phyloP scores from a whole-genome alignment of 2,329 filamentous ascomycete genomes.

The Xylariaceae sp. region DNA sequence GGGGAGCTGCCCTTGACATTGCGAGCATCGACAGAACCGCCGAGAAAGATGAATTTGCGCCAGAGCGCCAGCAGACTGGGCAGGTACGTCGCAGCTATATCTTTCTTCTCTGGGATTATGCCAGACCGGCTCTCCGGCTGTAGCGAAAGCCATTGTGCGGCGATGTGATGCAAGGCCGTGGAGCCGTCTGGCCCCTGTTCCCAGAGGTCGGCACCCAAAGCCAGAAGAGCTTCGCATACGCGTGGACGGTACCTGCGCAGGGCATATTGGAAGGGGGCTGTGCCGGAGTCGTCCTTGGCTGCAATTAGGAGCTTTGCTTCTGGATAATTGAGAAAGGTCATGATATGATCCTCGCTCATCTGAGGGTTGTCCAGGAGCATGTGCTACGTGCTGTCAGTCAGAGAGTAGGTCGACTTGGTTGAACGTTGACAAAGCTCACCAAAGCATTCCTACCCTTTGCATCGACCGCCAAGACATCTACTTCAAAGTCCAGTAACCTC shows the following conservation, averaged over 20 bases:
- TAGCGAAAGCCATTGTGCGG: conserved; percentile 9
- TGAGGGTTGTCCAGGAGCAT: conserved; percentile 15
- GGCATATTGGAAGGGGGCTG: conserved; percentile 8
- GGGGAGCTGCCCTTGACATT: conserved; percentile 4
- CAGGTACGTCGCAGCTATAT: not conserved
- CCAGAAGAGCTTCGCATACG: conserved; percentile 6
- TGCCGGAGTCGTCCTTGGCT: conserved; percentile 6
- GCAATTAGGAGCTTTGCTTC: conserved; percentile 6
- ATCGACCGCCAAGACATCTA: conserved; percentile 11
- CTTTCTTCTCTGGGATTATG: not conserved
- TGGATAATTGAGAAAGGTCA: conserved; percentile 13
- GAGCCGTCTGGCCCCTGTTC: conserved; percentile 13
- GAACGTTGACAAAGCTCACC: not conserved
- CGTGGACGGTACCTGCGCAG: conserved; percentile 8
- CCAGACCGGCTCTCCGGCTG: conserved; percentile 5
- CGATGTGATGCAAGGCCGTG: conserved; percentile 19
- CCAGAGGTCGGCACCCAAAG: conserved; percentile 10
- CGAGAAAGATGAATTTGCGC: conserved; percentile 10
- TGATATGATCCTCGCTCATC: conserved; percentile 12
- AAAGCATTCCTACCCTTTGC: conserved; percentile 13
- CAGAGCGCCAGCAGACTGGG: conserved; percentile 7
- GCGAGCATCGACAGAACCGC: conserved; percentile 11
- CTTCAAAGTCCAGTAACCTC: conserved; percentile 10
- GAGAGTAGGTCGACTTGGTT: no score
- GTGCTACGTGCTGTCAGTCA: conserved; percentile 1